Conservation (phyloP, 257 asterid species). For the Fraxinus pennsylvanica region DNA sequence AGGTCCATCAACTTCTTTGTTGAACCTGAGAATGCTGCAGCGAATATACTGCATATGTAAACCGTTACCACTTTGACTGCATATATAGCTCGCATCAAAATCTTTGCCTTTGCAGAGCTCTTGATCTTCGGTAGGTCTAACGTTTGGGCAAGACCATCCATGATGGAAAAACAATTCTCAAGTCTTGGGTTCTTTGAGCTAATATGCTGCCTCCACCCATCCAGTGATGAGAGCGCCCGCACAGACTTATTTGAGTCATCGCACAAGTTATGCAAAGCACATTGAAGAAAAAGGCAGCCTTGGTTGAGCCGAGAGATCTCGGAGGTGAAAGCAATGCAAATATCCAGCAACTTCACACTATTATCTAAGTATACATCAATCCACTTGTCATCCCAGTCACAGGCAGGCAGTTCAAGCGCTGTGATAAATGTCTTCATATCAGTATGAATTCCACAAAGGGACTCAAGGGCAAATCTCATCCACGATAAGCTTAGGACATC, state of each 20-base stretch:
- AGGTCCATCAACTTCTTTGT: constrained; percentile 40
- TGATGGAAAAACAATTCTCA: constrained; percentile 39
- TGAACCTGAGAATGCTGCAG: constrained; percentile 50
- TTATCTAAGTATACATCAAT: constrained; percentile 53
- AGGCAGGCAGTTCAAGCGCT: constrained; percentile 48
- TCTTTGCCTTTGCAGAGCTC: constrained; percentile 56
- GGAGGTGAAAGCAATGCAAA: constrained; percentile 53
- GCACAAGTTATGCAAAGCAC: constrained; percentile 36
- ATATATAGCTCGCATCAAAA: constrained; percentile 54
- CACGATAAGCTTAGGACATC: constrained; percentile 49
- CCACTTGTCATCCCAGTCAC: constrained; percentile 65
- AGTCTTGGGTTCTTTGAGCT: constrained; percentile 46
- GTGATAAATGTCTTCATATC: constrained; percentile 47
- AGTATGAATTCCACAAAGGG: constrained; percentile 45
- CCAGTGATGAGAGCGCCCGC: constrained; percentile 43
- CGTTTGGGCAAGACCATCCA: constrained; percentile 40
- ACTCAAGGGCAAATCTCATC: constrained; percentile 43
- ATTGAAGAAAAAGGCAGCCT: constrained; percentile 46
- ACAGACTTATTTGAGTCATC: constrained; percentile 32
- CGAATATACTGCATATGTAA: constrained; percentile 41
- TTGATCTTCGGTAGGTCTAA: constrained; percentile 52
- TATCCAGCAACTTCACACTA: constrained; percentile 49
- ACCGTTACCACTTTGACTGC: constrained; percentile 48
- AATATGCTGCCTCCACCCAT: constrained; percentile 54
- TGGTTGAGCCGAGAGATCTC: constrained; percentile 54